These are phyloP conservation scores for Entomortierella parvispora DNA, from an alignment of 192 early-diverging fungal genomes.

Conservation along the genomic window DNA sequence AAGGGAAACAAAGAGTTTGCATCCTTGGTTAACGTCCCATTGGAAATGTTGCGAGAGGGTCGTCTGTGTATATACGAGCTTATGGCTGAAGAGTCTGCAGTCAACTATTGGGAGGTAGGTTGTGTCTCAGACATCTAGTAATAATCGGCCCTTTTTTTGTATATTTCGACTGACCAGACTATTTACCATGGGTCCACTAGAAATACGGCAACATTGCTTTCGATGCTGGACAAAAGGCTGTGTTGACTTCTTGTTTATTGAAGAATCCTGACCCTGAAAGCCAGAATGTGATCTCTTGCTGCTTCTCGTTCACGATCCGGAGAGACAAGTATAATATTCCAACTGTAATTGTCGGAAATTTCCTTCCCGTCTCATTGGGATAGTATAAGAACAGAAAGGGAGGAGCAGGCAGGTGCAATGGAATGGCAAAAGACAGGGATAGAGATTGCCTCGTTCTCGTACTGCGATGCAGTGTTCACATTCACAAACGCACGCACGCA, in stretches of 20 bases:
- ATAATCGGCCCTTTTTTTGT: not conserved
- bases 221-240: slow-evolving; percentile 96
- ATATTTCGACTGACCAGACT: not conserved
- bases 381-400: not conserved
- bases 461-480: too few species aligned
- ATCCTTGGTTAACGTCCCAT: slow-evolving; percentile 81
- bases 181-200: too few species aligned
- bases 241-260: slow-evolving; percentile 92
- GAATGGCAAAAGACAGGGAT: not conserved
- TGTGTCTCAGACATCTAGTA: not conserved
- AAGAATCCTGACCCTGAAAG: slow-evolving; percentile 64
- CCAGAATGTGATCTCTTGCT: slow-evolving; percentile 76
- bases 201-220: slow-evolving; percentile 99
- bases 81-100: slow-evolving; percentile 92
- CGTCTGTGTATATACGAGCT: slow-evolving; percentile 51
- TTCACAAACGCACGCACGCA: too few species aligned
- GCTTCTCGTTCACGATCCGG: slow-evolving; percentile 96
- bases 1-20: slow-evolving; percentile 97
- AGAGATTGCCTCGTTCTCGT: not conserved
- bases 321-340: slow-evolving; percentile 93
- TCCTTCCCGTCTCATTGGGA: slow-evolving; percentile 46
- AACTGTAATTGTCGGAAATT: slow-evolving; percentile 48
- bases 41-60: slow-evolving; percentile 81
- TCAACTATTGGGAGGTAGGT: slow-evolving; percentile 96
- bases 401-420: not conserved